Percentiles rank a stretch among this genome's conserved stretches.
Conservation (phyloP, 345 rosid genomes). For the Erysimum cheiranthoides region DNA sequence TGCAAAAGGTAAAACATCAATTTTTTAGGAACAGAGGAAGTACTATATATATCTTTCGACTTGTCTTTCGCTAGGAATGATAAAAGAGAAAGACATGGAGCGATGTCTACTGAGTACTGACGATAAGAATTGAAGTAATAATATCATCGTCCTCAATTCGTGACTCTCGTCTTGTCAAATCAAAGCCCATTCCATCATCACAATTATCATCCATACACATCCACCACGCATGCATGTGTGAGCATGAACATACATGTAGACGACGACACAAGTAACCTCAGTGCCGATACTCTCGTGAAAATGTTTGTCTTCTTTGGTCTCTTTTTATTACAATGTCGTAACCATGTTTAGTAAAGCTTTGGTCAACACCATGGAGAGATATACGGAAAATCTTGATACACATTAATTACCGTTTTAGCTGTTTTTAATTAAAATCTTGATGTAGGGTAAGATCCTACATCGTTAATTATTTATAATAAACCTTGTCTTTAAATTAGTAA, state of each 20-base stretch:
- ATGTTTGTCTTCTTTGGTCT: constrained; percentile 36
- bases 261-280: constrained; percentile 31
- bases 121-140: constrained; percentile 24
- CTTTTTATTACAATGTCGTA: constrained; percentile 25
- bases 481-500: neutral
- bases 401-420: constrained; percentile 8
- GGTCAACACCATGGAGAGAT: constrained; percentile 21
- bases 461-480: neutral
- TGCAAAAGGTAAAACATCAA: no score
- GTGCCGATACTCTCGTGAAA: constrained; percentile 30
- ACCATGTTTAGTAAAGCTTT: constrained; percentile 17
- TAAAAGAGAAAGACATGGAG: constrained; percentile 46
- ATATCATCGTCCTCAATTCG: constrained; percentile 34
- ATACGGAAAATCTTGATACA: constrained; percentile 5
- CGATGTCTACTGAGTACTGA: constrained; percentile 38
- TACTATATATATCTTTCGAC: neutral
- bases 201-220: constrained; percentile 22
- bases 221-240: constrained; percentile 35
- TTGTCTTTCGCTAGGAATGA: constrained; percentile 35
- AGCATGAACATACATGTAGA: constrained; percentile 1
- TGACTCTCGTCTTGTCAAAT: constrained; percentile 47
- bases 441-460: constrained; percentile 30
- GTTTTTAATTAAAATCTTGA: constrained; percentile 1
- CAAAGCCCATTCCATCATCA: constrained; percentile 43
- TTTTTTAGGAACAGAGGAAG: no score